Percentiles rank a stretch among this genome's conserved stretches.
Evolutionary conservation across 2,329 filamentous ascomycete genomes (phyloP).

Genomic region (Fusarium nygamai): DNA sequence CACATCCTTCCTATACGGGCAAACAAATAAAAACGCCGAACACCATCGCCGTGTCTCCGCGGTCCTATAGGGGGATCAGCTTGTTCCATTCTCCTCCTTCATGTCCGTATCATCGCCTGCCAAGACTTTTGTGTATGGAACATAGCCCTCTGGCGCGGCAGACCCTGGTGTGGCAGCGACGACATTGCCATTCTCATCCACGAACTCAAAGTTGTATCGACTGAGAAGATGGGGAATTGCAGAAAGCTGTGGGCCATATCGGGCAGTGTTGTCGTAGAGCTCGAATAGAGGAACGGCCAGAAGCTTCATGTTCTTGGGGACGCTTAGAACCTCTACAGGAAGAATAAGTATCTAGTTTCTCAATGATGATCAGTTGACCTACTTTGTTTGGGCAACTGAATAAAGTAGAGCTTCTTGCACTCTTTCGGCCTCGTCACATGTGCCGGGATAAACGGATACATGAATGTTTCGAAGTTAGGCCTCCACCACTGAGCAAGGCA

Average conservation of each 20-base stretch:
- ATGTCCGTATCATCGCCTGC: constrained; percentile 71
- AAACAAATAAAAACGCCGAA: constrained; percentile 46
- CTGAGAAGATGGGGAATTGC: constrained; percentile 96
- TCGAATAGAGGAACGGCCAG: constrained; percentile 97
- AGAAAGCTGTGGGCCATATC: constrained; percentile 95
- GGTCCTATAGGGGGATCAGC: constrained; percentile 35
- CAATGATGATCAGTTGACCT: constrained; percentile 34
- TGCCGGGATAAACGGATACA: constrained; percentile 97
- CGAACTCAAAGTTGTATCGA: constrained; percentile 96
- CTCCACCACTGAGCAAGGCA: constrained; percentile 98
- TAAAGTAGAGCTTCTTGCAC: constrained; percentile 99
- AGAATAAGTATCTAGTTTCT: constrained; percentile 1
- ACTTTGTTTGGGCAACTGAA: constrained; percentile 93
- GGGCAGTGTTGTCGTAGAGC: constrained; percentile 94
- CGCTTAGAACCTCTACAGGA: constrained; percentile 83
- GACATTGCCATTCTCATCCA: constrained; percentile 90
- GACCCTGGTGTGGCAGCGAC: constrained; percentile 85
- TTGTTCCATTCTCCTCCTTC: constrained; percentile 59
- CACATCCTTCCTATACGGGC: constrained; percentile 16
- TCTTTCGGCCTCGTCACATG: constrained; percentile 98
- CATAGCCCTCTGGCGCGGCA: constrained; percentile 64
- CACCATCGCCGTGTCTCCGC: constrained; percentile 49
- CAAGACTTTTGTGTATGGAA: constrained; percentile 73
- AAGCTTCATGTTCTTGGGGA: constrained; percentile 99
- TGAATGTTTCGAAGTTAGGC: constrained; percentile 99